Base-by-base conservation (phyloP, 2,329 filamentous ascomycete genomes). In the Aureobasidium sp. region DNA sequence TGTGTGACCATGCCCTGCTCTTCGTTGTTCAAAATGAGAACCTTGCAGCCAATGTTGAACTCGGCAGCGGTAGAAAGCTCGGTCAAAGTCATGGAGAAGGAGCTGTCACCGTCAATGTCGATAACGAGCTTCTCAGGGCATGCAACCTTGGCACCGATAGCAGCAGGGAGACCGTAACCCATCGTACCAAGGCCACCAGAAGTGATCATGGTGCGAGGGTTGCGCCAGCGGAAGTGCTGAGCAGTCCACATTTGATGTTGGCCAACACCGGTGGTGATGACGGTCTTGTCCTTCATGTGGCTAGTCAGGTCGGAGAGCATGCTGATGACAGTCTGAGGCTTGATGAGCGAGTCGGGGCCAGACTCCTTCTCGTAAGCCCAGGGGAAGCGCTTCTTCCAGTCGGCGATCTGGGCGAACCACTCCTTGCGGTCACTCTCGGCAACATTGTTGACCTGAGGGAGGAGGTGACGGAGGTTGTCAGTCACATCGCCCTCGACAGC, bases 161-260 rank as follows among this genome's bases (percentile, higher is more conserved):
- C 92, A 27, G 92, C 90, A 27, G 94, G 94, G 47, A 99, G 85
- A 73, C 94, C 94, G 77, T 84, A 97, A 63, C 94, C 94, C 94
- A 97, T 97, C 20, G 91, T 95, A 65, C 92, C 91, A 20, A 97
- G 86, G 73, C 94, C 94, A 75, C 94, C 94, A 0, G 92, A 97
- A 36, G 93, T 97, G 78, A 99, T 89, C 89, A 97, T 95, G 65
- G 89, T 90, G 68, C 94, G 87, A 36, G 94, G 93, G 70, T 91
- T 79, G 66, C 91, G 85, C 93, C 94, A 97, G 70, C 91, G 86
- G 86, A 91, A 97, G 80, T 96, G 92, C 79, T 97, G 93, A 5
- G 92, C 94, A 29, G 90, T 84, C 94, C 93, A 97, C 94, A 97
- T 97, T 77, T 99, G 93, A 79, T 97, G 93, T 77, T 97, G 94